Percentiles rank a stretch among this genome's conserved stretches.
Evolutionary conservation across 2,329 filamentous ascomycete genomes (phyloP).

Genomic region (Colletotrichum costaricense): DNA sequence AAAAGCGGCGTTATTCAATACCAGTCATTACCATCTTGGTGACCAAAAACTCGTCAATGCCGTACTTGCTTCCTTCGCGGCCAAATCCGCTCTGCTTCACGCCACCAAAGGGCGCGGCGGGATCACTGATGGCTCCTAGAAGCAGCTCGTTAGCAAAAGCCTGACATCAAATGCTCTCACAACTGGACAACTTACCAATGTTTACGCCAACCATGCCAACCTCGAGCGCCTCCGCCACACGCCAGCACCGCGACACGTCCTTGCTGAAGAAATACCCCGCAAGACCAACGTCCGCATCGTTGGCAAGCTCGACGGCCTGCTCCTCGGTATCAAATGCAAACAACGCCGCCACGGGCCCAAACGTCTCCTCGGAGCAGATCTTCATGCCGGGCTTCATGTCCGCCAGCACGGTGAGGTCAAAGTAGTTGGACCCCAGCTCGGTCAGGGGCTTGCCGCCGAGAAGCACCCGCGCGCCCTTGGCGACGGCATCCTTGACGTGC

Average conservation of each 20-base stretch:
- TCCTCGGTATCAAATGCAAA: conserved; percentile 55
- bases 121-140: conserved; percentile 45
- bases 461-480: conserved; percentile 74
- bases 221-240: conserved; percentile 66
- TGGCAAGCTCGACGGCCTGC: conserved; percentile 55
- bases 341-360: conserved; percentile 57
- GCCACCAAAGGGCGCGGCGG: conserved; percentile 57
- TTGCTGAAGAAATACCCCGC: conserved; percentile 72
- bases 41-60: conserved; percentile 35
- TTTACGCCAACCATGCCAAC: conserved; percentile 70
- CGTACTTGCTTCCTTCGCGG: conserved; percentile 55
- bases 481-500: conserved; percentile 77
- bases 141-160: background rate
- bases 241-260: conserved; percentile 62
- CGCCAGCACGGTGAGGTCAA: conserved; percentile 59
- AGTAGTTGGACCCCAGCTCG: conserved; percentile 54
- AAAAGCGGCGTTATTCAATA: conserved; percentile 10
- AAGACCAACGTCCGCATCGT: conserved; percentile 69
- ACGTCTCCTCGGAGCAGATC: conserved; percentile 60
- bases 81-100: conserved; percentile 62
- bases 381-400: conserved; percentile 54
- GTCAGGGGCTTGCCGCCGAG: conserved; percentile 64
- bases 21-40: conserved; percentile 37
- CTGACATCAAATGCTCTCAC: background rate
- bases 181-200: conserved; percentile 48